Evolutionary conservation across 805 yeast genomes (phyloP).

Genomic region (Saccharomycopsis schoenii): DNA sequence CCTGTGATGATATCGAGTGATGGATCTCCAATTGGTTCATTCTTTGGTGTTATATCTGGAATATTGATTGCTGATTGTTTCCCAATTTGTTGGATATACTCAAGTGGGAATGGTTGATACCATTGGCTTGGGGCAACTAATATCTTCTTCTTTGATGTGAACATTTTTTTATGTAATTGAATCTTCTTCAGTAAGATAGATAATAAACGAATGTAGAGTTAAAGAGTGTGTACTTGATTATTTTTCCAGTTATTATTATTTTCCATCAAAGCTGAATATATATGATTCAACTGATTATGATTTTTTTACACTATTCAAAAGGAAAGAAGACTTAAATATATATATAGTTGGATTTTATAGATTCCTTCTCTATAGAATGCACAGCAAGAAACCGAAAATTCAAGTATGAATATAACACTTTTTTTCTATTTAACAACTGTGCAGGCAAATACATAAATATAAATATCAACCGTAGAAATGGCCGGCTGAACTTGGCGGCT

Average conservation of each 20-base stretch:
- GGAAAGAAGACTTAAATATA: too few species aligned
- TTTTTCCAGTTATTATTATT: too few species aligned
- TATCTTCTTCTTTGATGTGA: background rate
- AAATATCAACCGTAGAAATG: background rate
- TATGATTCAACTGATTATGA: too few species aligned
- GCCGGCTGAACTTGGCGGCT: background rate
- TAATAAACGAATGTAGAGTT: too few species aligned
- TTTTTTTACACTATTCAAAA: too few species aligned
- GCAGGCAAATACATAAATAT: background rate
- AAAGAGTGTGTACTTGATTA: too few species aligned
- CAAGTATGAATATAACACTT: too few species aligned
- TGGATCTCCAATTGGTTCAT: conserved; percentile 22
- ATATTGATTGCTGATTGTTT: conserved; percentile 4
- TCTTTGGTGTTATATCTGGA: conserved; percentile 9
- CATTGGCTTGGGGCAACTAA: conserved; percentile 4
- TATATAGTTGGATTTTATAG: too few species aligned
- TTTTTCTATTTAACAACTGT: too few species aligned
- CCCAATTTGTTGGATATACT: conserved; percentile 12
- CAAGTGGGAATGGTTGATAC: conserved; percentile 15
- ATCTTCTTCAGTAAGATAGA: background rate
- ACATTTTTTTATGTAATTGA: background rate
- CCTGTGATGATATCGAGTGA: conserved; percentile 53
- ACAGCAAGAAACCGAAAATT: too few species aligned
- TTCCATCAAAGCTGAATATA: too few species aligned
- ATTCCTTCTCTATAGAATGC: too few species aligned